Conservation (phyloP, 371 early-diverging fungal genomes). For the Gilbertella persicaria region DNA sequence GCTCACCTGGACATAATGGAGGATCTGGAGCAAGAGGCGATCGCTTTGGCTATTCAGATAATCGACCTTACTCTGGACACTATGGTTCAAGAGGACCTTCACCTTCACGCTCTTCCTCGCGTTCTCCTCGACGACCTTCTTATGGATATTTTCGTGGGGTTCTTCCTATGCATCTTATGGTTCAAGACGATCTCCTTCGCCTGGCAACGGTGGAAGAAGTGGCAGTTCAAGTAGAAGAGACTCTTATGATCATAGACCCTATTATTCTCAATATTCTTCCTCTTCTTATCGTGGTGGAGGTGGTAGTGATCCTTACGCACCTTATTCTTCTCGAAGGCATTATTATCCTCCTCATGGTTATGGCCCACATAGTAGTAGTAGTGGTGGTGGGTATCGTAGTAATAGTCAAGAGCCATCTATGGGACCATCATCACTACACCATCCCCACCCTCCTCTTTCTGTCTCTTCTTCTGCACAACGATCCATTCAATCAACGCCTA, state of each 20-base stretch:
- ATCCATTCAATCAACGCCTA: slow-evolving; percentile 23
- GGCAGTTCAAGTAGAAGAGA: slow-evolving; percentile 28
- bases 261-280: slow-evolving; percentile 12
- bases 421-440: slow-evolving; percentile 5
- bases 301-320: slow-evolving; percentile 1
- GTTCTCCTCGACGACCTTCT: slow-evolving; percentile 39
- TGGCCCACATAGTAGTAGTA: slow-evolving; percentile 4
- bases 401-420: slow-evolving; percentile 15
- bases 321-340: slow-evolving; percentile 4
- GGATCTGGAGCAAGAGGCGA: slow-evolving; percentile 6
- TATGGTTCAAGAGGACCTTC: slow-evolving; percentile 27
- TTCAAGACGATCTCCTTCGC: slow-evolving; percentile 37
- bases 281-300: slow-evolving; percentile 11
- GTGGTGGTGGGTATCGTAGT: slow-evolving; percentile 4
- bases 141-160: slow-evolving; percentile 36
- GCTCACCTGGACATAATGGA: slow-evolving; percentile 20
- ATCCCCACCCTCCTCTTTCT: slow-evolving; percentile 5
- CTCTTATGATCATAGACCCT: slow-evolving; percentile 34
- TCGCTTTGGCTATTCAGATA: slow-evolving; percentile 24
- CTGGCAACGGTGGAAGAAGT: slow-evolving; percentile 14
- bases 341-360: slow-evolving; percentile 4
- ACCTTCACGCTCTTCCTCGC: slow-evolving; percentile 36
- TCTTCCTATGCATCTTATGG: slow-evolving; percentile 17
- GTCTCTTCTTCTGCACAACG: slow-evolving; percentile 9
- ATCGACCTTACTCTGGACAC: slow-evolving; percentile 19